These are phyloP conservation scores for Coprinellus aureogranulatus DNA, from an alignment of 768 basidiomycete species.

Conservation along the genomic window DNA sequence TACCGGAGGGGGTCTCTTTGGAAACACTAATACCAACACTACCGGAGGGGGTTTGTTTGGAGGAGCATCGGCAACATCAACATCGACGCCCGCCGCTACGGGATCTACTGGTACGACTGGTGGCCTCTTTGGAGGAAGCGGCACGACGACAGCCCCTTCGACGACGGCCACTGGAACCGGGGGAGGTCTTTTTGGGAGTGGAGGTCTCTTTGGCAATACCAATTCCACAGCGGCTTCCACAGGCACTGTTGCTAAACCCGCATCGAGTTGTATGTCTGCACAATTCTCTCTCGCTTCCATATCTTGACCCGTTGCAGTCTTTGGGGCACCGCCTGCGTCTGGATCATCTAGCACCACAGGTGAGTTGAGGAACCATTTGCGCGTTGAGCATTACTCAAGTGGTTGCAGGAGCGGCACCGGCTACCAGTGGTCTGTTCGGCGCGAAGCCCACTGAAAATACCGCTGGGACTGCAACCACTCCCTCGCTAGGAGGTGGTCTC, in stretches of 20 bases:
- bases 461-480: background rate
- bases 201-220: slow-evolving; percentile 11
- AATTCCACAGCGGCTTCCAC: background rate
- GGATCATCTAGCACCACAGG: no score
- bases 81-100: slow-evolving; percentile 11
- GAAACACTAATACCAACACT: background rate
- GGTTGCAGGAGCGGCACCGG: slow-evolving; percentile 6
- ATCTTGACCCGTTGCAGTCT: no score
- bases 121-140: slow-evolving; percentile 18
- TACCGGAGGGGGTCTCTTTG: background rate
- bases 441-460: background rate
- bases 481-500: no score
- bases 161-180: background rate
- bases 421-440: background rate
- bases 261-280: no score
- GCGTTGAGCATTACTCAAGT: no score
- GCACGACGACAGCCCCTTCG: slow-evolving; percentile 6
- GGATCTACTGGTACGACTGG: background rate
- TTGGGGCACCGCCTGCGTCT: no score
- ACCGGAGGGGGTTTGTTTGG: slow-evolving; percentile 22
- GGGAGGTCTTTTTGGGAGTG: background rate
- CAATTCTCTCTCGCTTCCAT: no score
- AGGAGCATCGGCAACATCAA: slow-evolving; percentile 17
- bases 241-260: slow-evolving; percentile 27
- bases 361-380: no score